phyloP scores from a whole-genome alignment of 495 filamentous ascomycete genomes.

The Aspergillus coremiiformis region DNA sequence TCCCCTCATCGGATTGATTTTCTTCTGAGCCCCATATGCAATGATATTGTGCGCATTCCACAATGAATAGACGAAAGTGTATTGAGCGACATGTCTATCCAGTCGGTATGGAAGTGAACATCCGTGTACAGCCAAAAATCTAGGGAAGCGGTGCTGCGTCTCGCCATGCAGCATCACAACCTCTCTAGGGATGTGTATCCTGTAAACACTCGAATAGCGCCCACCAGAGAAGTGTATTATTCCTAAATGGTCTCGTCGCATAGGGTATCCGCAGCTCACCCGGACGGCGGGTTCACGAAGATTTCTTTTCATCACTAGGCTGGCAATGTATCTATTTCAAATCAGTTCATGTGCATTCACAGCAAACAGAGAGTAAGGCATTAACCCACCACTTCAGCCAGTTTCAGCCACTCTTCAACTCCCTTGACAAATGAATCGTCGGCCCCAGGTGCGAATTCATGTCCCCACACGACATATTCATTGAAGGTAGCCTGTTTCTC shows the following conservation, averaged over 20 bases:
- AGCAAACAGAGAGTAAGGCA: neutral
- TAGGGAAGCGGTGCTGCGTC: neutral
- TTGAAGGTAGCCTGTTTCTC: slow-evolving; percentile 66
- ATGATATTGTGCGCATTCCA: neutral
- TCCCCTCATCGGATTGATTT: neutral
- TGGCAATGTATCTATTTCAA: slow-evolving; percentile 30
- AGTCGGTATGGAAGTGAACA: neutral
- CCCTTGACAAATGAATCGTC: slow-evolving; percentile 64
- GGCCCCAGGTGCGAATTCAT: slow-evolving; percentile 60
- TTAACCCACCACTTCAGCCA: slow-evolving; percentile 55
- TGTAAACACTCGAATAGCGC: neutral
- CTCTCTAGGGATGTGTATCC: neutral
- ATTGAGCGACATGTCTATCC: neutral
- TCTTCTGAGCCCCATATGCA: neutral
- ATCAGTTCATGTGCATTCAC: neutral
- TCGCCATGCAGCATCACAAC: neutral
- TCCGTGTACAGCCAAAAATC: neutral
- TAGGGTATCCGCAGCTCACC: neutral
- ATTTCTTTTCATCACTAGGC: slow-evolving; percentile 6
- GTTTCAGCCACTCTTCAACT: slow-evolving; percentile 76
- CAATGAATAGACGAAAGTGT: neutral
- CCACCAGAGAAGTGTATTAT: neutral
- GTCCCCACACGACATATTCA: slow-evolving; percentile 74
- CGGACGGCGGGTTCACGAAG: slow-evolving; percentile 5
- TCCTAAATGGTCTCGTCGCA: neutral